Evolutionary conservation across 768 basidiomycete species (phyloP), one percentile per base, ranked within the genome.

Genomic region (Tricholoma sp.): DNA sequence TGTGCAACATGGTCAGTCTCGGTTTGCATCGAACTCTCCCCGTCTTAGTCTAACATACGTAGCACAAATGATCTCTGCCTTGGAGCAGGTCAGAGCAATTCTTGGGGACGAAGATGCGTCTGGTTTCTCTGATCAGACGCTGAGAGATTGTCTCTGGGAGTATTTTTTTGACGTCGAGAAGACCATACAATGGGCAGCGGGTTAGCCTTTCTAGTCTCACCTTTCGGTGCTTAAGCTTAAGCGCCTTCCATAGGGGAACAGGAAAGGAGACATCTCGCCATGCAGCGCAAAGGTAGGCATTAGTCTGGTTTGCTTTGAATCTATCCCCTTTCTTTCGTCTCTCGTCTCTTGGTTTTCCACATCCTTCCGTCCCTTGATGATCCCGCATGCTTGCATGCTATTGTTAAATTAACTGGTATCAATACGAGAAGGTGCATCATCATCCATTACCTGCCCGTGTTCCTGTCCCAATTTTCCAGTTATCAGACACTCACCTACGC

Each of bases 121-220:
- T 31, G 88, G 85, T 6, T 72, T 96, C 46, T 78, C 88, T 43
- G 91, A 96, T 68, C 71, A 76, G 32, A 78, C 84, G 52, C 89
- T 99, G 67, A 83, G 81, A 66, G 88, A 92, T 60, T 77, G 81
- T 0, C 75, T 98, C 47, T 98, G 94, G 89, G 85, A 98, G 64
- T 83, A 76, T 64, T 90, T 89, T 70, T 98, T 96, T 64, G 86
- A 96, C 66, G 79, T 89, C 14, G 84, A 92, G 32, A 80, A 85
- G 69, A 84, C 89, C 16, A 72, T 96, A 9, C 74, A 82, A 31
- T 91, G 85, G 83, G 76, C 91, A 24, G 62, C 88, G 35, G 87
- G 93, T 94, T 59, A 61, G 86, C 75, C 10, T 21, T n/a, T 35
- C 21, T 47, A 7, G 18, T 31, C 19, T 34, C 19, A 6, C 32